Percentiles rank a stretch among this genome's conserved stretches.
Evolutionary conservation across 2,329 filamentous ascomycete species (phyloP).

Genomic region (Alternaria arbusti): DNA sequence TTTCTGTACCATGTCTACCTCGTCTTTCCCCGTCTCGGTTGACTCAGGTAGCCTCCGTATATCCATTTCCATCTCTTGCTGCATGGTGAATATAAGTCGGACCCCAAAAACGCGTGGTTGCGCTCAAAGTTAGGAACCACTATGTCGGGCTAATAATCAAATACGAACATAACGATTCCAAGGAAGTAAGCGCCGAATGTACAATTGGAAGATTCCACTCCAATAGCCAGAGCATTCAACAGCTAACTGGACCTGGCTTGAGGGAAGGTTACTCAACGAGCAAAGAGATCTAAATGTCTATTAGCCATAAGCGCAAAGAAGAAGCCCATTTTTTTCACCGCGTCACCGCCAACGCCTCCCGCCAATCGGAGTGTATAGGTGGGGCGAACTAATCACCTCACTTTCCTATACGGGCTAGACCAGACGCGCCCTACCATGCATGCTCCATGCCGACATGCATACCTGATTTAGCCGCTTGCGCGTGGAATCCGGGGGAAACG

Average conservation of each 20-base stretch:
- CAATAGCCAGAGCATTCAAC: background rate
- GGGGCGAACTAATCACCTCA: background rate
- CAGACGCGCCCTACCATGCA: background rate
- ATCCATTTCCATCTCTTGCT: background rate
- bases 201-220: background rate
- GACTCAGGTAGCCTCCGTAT: background rate
- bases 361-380: background rate
- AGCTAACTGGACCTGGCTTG: background rate
- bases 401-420: constrained; percentile 1
- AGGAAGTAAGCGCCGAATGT: background rate
- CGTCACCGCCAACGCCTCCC: constrained; percentile 1
- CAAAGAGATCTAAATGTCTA: background rate
- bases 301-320: background rate
- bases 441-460: background rate
- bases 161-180: background rate
- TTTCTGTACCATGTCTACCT: background rate
- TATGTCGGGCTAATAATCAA: background rate
- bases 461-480: background rate
- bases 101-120: background rate
- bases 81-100: background rate
- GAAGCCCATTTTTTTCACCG: constrained; percentile 8
- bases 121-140: background rate
- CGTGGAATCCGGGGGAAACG: background rate
- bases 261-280: background rate
- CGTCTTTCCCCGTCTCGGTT: background rate